These are phyloP conservation scores for Plasmodium falciparum DNA, from an alignment of 169 alveolate species.

Conservation along the genomic window DNA sequence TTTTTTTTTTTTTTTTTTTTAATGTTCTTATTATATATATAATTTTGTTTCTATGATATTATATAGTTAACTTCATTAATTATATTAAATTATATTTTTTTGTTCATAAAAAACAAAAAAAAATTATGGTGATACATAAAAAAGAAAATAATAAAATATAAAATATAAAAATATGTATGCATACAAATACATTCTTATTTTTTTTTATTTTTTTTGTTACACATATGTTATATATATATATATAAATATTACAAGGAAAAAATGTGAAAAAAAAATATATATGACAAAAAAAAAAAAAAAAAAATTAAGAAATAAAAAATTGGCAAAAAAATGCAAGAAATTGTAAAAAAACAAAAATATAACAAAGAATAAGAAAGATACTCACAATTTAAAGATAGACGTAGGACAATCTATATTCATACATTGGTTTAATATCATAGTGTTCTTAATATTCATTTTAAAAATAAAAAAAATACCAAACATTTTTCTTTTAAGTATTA, in stretches of 20 bases:
- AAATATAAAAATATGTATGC: no score
- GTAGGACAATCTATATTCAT: no score
- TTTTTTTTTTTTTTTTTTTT: not conserved
- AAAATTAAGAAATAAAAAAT: slow-evolving; percentile 8
- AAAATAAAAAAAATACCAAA: no score
- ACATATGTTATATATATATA: not conserved
- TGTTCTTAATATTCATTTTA: no score
- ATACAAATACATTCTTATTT: not conserved
- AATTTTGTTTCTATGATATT: not conserved
- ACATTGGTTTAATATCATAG: no score
- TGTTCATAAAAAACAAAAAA: slow-evolving; percentile 1
- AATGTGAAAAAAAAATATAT: slow-evolving; percentile 6
- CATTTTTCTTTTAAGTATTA: not conserved
- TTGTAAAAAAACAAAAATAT: no score
- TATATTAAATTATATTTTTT: not conserved
- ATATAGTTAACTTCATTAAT: not conserved
- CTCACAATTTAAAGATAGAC: no score
- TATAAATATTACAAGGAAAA: not conserved
- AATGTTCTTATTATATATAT: not conserved
- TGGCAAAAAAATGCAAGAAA: no score
- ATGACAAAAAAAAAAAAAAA: not conserved
- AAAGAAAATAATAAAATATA: not conserved
- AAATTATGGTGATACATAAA: not conserved
- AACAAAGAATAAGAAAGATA: no score
- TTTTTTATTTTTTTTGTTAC: not conserved